Evolutionary conservation across 345 rosid genomes (phyloP).

Genomic region (Populus tremula): DNA sequence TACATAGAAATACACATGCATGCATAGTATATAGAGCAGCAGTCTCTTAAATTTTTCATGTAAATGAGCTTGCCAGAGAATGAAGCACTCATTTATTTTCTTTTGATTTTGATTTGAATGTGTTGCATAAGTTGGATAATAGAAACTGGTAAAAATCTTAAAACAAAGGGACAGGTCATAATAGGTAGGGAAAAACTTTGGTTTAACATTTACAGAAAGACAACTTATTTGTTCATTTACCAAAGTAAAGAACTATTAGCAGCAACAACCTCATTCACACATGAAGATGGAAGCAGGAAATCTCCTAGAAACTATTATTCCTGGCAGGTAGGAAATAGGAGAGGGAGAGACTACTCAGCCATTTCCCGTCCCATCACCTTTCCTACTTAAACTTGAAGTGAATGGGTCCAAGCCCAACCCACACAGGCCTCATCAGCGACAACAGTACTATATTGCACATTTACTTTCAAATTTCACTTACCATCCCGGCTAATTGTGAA

Average conservation of each 20-base stretch:
- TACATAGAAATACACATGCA: background rate
- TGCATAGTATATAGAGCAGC: background rate
- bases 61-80: background rate
- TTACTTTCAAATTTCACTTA: slow-evolving; percentile 27
- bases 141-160: background rate
- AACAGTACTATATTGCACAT: background rate
- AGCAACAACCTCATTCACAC: background rate
- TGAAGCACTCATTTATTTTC: background rate
- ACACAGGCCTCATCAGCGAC: background rate
- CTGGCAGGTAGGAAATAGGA: background rate
- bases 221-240: background rate
- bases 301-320: background rate
- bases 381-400: background rate
- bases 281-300: background rate
- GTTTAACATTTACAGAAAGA: background rate
- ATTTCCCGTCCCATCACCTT: background rate
- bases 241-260: background rate
- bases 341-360: background rate
- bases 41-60: background rate
- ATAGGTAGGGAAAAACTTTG: background rate
- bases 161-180: background rate
- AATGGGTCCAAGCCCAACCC: background rate
- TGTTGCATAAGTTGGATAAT: background rate
- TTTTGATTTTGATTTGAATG: background rate
- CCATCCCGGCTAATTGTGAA: slow-evolving; percentile 87